Evolutionary conservation across 495 filamentous ascomycete species (phyloP), one percentile per base, ranked within the genome.

Genomic region (Penicillium arizonense): DNA sequence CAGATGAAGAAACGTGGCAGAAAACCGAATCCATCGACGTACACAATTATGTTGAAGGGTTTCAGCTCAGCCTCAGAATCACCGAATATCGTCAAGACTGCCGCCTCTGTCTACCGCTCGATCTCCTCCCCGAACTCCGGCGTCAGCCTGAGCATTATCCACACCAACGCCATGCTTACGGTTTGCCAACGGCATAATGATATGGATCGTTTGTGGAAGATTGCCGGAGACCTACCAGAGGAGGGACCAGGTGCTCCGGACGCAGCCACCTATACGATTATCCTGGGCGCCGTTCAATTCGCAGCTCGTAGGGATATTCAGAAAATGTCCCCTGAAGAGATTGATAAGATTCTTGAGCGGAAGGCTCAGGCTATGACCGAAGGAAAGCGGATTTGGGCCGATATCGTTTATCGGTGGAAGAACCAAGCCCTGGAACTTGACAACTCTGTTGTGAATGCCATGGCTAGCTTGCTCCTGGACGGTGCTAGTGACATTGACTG

Each of bases 1-100:
- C 50, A 95, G 87, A 98, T 98, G 94, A 98, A 97, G 72, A 97
- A 97, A 71, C 79, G 90, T 14, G 84, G 75, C 30, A 83, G 88
- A 50, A 71, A 70, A 23, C 94, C 94, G 0, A 90, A 89, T 63
- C 71, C 81, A 3, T 75, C 80, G 48, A 96, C 93, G 0, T 96
- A 87, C 65, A 92, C 88, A 3, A 85, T 89, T 44, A 85, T 97
- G 50, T 80, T 98, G 59, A 77, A 83, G 20, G 94, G 92, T 18
- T 79, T 90, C 16, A 76, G 84, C 30, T 74, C 84, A 36, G 45
- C 75, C 1, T 71, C 82, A 24, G 70, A 74, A 12, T 65, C 72
- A 6, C 12, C 56, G 30, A 58, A 80, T 20, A 79, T 82, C 21
- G 74, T 90, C 5, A 63, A 72, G 13, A 81, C 83, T 44, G 88